Evolutionary conservation across 768 basidiomycete species (phyloP).

Genomic region (Podaxis pistillaris): DNA sequence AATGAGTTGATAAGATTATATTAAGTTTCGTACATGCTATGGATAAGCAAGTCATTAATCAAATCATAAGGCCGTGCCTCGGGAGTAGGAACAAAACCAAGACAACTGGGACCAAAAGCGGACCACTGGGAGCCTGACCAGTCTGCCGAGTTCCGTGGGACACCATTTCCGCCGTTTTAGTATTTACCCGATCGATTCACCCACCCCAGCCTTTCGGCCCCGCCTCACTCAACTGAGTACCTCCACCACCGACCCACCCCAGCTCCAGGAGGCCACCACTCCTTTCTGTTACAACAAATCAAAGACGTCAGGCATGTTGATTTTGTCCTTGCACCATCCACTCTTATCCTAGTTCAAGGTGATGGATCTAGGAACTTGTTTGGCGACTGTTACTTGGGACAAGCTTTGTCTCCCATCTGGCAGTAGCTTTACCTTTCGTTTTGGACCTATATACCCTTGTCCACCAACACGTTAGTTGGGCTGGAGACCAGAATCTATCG

Average conservation of each 20-base stretch:
- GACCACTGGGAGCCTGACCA: not conserved
- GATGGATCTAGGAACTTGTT: not conserved
- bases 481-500: too few species aligned
- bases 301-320: slow-evolving; percentile 5
- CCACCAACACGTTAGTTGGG: too few species aligned
- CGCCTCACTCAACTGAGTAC: not conserved
- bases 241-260: not conserved
- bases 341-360: slow-evolving; percentile 3
- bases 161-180: not conserved
- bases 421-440: too few species aligned
- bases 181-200: not conserved
- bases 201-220: not conserved
- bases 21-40: too few species aligned
- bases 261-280: too few species aligned
- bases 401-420: not conserved
- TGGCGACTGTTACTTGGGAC: not conserved
- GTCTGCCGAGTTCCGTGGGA: too few species aligned
- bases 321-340: not conserved
- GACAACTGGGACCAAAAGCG: not conserved
- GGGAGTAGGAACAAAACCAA: not conserved
- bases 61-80: too few species aligned
- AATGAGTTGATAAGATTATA: too few species aligned
- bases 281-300: not conserved
- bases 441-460: too few species aligned
- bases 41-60: too few species aligned